Evolutionary conservation across 1,139 yeast genomes (phyloP).

Genomic region (Geotrichum klebahnii): DNA sequence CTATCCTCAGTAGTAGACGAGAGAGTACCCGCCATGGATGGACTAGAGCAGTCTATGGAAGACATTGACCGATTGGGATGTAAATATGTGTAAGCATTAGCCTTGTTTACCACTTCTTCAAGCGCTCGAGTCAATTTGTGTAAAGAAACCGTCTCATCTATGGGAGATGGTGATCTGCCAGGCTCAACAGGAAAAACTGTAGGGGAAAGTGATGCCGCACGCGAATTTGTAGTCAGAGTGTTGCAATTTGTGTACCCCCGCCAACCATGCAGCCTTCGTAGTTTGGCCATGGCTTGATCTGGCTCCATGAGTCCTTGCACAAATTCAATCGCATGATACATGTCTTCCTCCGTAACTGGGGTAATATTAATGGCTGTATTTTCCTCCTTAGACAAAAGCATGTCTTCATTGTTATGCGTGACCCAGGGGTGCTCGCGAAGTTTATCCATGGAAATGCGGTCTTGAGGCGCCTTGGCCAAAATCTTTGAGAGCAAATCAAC

Average conservation of each 20-base stretch:
- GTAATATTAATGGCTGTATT: slow-evolving; percentile 37
- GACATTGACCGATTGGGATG: background rate
- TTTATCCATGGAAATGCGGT: slow-evolving; percentile 51
- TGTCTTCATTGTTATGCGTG: slow-evolving; percentile 41
- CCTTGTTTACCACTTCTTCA: slow-evolving; percentile 31
- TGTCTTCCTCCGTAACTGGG: slow-evolving; percentile 42
- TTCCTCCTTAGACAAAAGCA: slow-evolving; percentile 39
- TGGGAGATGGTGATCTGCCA: slow-evolving; percentile 15
- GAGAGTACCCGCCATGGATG: background rate
- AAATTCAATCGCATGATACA: slow-evolving; percentile 39
- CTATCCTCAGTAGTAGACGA: background rate
- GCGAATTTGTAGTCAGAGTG: slow-evolving; percentile 3
- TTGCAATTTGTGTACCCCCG: slow-evolving; percentile 22
- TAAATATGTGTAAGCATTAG: background rate
- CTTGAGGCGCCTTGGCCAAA: slow-evolving; percentile 51
- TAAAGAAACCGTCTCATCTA: slow-evolving; percentile 26
- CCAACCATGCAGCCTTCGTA: slow-evolving; percentile 36
- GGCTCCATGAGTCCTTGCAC: slow-evolving; percentile 33
- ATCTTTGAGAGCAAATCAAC: slow-evolving; percentile 35
- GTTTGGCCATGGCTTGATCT: slow-evolving; percentile 32
- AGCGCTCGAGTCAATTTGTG: slow-evolving; percentile 35
- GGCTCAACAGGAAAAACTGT: slow-evolving; percentile 10
- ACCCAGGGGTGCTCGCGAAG: slow-evolving; percentile 62
- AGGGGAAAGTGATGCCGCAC: slow-evolving; percentile 12
- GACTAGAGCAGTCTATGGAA: background rate